phyloP scores from a whole-genome alignment of 164 flowering plant genomes.

The Macadamia integrifolia region DNA sequence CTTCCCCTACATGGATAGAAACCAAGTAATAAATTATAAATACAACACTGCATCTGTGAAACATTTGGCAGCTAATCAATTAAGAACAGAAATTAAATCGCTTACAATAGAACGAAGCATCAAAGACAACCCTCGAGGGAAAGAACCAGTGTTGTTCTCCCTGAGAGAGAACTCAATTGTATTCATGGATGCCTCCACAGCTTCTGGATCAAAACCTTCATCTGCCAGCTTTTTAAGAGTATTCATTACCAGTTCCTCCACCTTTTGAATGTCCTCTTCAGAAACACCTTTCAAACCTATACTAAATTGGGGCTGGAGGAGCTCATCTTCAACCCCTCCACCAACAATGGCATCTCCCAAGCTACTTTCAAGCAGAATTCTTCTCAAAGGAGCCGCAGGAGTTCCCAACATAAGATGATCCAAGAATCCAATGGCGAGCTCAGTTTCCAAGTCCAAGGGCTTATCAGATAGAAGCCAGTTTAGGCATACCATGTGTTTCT shows the following conservation, averaged over 20 bases:
- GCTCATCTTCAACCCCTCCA: slow-evolving; percentile 93
- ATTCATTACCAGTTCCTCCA: slow-evolving; percentile 69
- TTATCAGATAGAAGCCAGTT: slow-evolving; percentile 94
- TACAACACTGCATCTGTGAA: neutral
- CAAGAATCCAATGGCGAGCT: slow-evolving; percentile 86
- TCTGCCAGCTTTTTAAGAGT: slow-evolving; percentile 66
- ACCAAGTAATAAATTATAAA: slow-evolving; percentile 9
- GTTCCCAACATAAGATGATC: slow-evolving; percentile 97
- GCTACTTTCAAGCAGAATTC: slow-evolving; percentile 83
- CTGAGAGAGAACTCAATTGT: slow-evolving; percentile 95
- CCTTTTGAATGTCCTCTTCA: slow-evolving; percentile 72
- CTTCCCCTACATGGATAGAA: slow-evolving; percentile 52
- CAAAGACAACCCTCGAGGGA: slow-evolving; percentile 93
- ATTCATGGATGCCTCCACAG: slow-evolving; percentile 97
- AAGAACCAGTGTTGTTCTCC: slow-evolving; percentile 98
- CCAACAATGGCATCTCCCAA: slow-evolving; percentile 95
- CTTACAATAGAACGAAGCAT: slow-evolving; percentile 95
- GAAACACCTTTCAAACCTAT: slow-evolving; percentile 89
- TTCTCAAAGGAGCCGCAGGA: slow-evolving; percentile 94
- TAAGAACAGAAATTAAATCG: neutral
- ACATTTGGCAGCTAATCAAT: neutral
- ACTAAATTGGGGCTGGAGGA: slow-evolving; percentile 93
- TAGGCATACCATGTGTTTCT: slow-evolving; percentile 94
- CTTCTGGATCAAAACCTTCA: slow-evolving; percentile 85
- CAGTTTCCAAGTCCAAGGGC: slow-evolving; percentile 90